phyloP scores from a whole-genome alignment of 2,329 filamentous ascomycete species.

The Claviceps citrina region DNA sequence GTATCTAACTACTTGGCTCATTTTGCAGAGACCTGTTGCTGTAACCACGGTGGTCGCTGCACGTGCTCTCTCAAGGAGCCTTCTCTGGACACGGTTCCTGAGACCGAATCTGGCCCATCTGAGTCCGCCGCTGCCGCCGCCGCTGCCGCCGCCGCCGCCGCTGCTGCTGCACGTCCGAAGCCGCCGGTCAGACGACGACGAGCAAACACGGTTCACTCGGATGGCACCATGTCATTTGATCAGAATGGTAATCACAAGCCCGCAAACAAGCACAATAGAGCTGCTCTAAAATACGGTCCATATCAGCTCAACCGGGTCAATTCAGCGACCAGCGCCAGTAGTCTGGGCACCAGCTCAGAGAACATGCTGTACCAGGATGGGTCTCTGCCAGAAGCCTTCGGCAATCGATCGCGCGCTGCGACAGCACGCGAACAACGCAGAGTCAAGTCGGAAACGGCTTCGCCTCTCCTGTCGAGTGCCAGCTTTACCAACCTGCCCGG shows the following conservation, averaged over 20 bases:
- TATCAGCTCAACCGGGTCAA: conserved; percentile 45
- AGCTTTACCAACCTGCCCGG: conserved; percentile 37
- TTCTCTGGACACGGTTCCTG: conserved; percentile 44
- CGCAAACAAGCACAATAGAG: conserved; percentile 43
- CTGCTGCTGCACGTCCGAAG: conserved; percentile 23
- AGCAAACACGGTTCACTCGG: conserved; percentile 47
- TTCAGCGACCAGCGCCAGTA: conserved; percentile 38
- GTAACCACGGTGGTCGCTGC: conserved; percentile 53
- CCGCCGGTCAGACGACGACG: conserved; percentile 34
- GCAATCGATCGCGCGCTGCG: conserved; percentile 20
- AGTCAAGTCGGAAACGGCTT: conserved; percentile 46
- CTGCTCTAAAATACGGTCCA: conserved; percentile 45
- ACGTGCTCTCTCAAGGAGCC: conserved; percentile 48
- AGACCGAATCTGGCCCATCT: conserved; percentile 39
- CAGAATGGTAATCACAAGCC: conserved; percentile 51
- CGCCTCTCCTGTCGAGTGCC: conserved; percentile 37
- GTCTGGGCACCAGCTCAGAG: conserved; percentile 29
- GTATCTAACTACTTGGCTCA: conserved; percentile 7
- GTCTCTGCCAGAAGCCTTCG: conserved; percentile 18
- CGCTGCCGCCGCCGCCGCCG: conserved; percentile 13
- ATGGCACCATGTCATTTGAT: conserved; percentile 43
- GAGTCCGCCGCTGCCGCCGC: conserved; percentile 12
- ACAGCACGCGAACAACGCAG: conserved; percentile 33
- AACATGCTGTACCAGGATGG: conserved; percentile 24
- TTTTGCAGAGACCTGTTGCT: conserved; percentile 47